Conservation (phyloP, 2,329 filamentous ascomycete species). For the Mycosphaerella arachidis region DNA sequence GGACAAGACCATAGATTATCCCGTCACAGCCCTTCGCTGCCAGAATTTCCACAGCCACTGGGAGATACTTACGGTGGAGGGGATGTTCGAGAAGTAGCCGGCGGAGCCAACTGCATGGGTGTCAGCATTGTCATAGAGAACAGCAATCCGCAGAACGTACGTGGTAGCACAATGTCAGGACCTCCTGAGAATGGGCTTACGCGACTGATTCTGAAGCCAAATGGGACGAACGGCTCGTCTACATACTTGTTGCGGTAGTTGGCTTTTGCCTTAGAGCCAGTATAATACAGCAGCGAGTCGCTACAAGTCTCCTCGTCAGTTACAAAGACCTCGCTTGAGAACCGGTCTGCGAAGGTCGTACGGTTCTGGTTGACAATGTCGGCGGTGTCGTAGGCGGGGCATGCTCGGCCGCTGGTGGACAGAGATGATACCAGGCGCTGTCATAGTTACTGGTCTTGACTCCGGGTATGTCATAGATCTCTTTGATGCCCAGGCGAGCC, state of each 20-base stretch:
- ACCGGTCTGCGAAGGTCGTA: constrained; percentile 47
- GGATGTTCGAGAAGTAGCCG: constrained; percentile 46
- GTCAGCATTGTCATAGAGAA: not conserved
- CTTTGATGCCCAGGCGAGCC: constrained; percentile 59
- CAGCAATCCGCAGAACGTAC: constrained; percentile 15
- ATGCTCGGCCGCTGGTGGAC: constrained; percentile 44
- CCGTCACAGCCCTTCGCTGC: constrained; percentile 59
- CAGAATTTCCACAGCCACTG: constrained; percentile 56
- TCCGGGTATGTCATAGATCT: constrained; percentile 57
- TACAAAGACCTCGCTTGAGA: constrained; percentile 44
- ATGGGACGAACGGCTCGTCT: constrained; percentile 43
- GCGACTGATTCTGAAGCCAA: constrained; percentile 45
- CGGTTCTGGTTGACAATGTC: constrained; percentile 48
- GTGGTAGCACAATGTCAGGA: constrained; percentile 45
- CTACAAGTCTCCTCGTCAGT: constrained; percentile 45
- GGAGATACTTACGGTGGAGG: constrained; percentile 47
- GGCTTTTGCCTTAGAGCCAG: constrained; percentile 38
- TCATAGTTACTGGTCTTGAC: constrained; percentile 55
- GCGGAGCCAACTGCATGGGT: constrained; percentile 32
- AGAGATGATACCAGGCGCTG: constrained; percentile 54
- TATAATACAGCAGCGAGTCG: constrained; percentile 48
- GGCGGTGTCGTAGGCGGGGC: constrained; percentile 41
- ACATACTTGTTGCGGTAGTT: constrained; percentile 46
- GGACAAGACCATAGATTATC: constrained; percentile 52
- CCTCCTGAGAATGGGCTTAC: constrained; percentile 47